Conservation (phyloP, 2,329 filamentous ascomycete species). For the Talaromyces sp. region DNA sequence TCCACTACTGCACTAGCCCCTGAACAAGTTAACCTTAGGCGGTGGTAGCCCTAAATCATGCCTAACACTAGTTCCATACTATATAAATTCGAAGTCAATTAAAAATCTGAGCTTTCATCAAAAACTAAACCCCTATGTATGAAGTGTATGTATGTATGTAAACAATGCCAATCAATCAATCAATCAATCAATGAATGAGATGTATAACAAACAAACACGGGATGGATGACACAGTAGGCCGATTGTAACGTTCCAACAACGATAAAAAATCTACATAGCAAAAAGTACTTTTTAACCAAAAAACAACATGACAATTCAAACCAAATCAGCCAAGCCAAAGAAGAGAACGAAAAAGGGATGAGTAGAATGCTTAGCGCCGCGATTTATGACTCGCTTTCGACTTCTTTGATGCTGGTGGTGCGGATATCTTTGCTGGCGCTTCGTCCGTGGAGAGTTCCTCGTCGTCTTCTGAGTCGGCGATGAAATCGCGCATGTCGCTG, state of each 20-base stretch:
- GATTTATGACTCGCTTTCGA: constrained; percentile 32
- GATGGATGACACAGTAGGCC: background rate
- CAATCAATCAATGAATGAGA: background rate
- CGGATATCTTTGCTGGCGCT: constrained; percentile 25
- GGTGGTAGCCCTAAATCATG: background rate
- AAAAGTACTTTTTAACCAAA: constrained; percentile 4
- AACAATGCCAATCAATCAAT: constrained; percentile 8
- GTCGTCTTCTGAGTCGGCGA: constrained; percentile 49
- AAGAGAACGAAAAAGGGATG: background rate
- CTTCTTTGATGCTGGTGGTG: constrained; percentile 36
- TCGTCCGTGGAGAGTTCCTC: constrained; percentile 38
- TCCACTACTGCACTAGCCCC: background rate
- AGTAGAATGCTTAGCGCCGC: constrained; percentile 12
- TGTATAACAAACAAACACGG: background rate
- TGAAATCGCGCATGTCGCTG: constrained; percentile 50
- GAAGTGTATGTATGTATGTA: constrained; percentile 17
- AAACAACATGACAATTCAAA: background rate
- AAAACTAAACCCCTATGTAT: constrained; percentile 7
- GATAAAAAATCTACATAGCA: background rate
- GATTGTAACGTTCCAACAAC: background rate
- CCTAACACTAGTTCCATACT: background rate
- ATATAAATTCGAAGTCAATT: background rate
- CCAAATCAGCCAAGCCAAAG: background rate
- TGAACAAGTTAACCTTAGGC: background rate
- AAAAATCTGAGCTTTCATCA: background rate